Evolutionary conservation across 2,329 filamentous ascomycete species (phyloP).

Genomic region (Neonectria punicea): DNA sequence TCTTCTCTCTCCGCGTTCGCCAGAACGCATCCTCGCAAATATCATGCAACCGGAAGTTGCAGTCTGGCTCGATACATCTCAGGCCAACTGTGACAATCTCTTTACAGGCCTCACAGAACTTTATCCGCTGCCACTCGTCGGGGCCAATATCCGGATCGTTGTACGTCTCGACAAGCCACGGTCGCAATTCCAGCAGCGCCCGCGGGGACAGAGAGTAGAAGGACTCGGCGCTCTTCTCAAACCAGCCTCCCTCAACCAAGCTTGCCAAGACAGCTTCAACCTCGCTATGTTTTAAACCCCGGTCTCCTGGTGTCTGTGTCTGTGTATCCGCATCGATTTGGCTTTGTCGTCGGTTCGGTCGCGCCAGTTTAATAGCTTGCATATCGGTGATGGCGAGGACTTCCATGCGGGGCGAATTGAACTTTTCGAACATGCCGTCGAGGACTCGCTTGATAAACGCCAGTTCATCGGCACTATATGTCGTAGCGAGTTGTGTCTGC

Average conservation of each 20-base stretch:
- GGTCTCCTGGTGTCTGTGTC: conserved; percentile 53
- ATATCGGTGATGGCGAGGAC: conserved; percentile 84
- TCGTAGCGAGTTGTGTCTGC: conserved; percentile 87
- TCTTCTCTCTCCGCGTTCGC: conserved; percentile 68
- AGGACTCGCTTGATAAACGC: conserved; percentile 88
- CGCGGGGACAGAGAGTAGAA: conserved; percentile 83
- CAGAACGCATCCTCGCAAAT: conserved; percentile 81
- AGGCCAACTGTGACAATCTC: conserved; percentile 89
- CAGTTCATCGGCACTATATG: conserved; percentile 83
- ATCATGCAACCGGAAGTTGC: conserved; percentile 78
- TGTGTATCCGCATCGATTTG: conserved; percentile 47
- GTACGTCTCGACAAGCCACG: conserved; percentile 89
- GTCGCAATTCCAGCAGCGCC: conserved; percentile 83
- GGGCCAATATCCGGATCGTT: conserved; percentile 76
- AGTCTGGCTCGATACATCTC: conserved; percentile 76
- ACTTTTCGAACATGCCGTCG: conserved; percentile 90
- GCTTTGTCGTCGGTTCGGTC: conserved; percentile 56
- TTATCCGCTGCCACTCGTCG: conserved; percentile 78
- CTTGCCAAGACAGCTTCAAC: conserved; percentile 77
- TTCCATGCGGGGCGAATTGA: conserved; percentile 84
- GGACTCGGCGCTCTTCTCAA: conserved; percentile 76
- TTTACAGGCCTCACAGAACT: conserved; percentile 87
- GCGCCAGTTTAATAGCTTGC: conserved; percentile 78
- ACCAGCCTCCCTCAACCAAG: conserved; percentile 84
- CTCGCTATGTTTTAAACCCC: conserved; percentile 77